Conservation (phyloP, 176 grass and related monocot species). For the Eragrostis curvula region DNA sequence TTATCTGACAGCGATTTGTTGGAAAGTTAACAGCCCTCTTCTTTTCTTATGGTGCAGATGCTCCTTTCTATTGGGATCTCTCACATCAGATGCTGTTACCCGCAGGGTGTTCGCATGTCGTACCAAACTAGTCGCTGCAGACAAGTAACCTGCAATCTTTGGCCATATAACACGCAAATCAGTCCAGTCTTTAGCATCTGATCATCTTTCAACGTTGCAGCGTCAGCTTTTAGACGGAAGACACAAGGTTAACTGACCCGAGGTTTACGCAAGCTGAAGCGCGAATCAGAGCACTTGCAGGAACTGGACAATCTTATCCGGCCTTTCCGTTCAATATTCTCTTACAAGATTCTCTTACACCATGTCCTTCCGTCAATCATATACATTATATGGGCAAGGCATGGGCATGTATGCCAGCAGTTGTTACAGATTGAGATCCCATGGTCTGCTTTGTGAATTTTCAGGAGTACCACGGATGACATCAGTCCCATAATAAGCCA, state of each 20-base stretch:
- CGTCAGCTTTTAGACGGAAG: not conserved
- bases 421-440: not conserved
- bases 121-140: not conserved
- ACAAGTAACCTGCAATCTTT: not conserved
- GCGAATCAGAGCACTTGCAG: not conserved
- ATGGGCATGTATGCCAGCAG: not conserved
- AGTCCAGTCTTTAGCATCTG: not conserved
- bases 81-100: not conserved
- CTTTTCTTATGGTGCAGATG: not conserved
- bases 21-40: not conserved
- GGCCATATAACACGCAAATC: not conserved
- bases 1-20: conserved; percentile 6
- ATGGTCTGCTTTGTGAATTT: not conserved
- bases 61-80: not conserved
- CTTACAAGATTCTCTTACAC: not conserved
- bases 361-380: not conserved
- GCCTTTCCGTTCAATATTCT: not conserved
- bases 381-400: not conserved
- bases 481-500: not conserved
- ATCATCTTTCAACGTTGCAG: not conserved
- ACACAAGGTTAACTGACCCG: not conserved
- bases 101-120: too few species aligned
- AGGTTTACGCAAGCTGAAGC: not conserved
- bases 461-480: not conserved
- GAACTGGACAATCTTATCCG: not conserved